Base-by-base conservation (phyloP, 169 alveolate species). In the Babesia bigemina region DNA sequence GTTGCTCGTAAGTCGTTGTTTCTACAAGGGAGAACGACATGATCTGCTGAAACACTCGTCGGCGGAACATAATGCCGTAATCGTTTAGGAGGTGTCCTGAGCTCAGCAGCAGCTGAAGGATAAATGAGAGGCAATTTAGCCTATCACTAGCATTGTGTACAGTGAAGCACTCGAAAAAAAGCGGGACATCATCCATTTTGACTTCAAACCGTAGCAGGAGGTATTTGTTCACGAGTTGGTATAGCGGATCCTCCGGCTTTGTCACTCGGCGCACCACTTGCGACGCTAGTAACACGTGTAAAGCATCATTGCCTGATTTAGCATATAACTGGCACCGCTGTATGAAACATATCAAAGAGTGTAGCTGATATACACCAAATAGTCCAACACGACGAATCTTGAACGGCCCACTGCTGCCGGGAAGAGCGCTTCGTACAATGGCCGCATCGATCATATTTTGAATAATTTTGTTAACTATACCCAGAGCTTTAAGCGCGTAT, bases 11-110 rank as follows among this genome's bases (percentile, higher is more conserved):
- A 9, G 53, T 14, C 55, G 72, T 50, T 26, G 70, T 59, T 13
- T 61, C 63, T 14, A 71, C 58, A 0, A 71, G 62, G 8, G 81
- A 36, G 53, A 48, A 71, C 36, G 81, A 71, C 44, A 71, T 22
- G 13, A 71, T 29, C 21, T 71, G 81, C 47, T 71, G 81, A 12
- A 71, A n/a, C 39, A 71, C 61, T 28, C 72, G 81, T 16, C 81
- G 70, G 4, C 55, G 33, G 24, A 50, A 52, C 10, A 67, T 11
- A 8, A 53, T 11, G 57, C 44, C 24, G 53, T 44, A n/a, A 22
- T 67, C 76, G 42, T 19, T 26, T 0, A 55, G 19, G 16, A 67
- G 42, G 56, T 52, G 53, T 6, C 53, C 76, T 21, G 76, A 21
- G 28, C 56, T 39, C 56, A 67, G 28, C 22, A 67, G 29, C 44